Evolutionary conservation across 441 rosid species (phyloP), one percentile per base, ranked within the genome.

Genomic region (Biscutella laevigata): DNA sequence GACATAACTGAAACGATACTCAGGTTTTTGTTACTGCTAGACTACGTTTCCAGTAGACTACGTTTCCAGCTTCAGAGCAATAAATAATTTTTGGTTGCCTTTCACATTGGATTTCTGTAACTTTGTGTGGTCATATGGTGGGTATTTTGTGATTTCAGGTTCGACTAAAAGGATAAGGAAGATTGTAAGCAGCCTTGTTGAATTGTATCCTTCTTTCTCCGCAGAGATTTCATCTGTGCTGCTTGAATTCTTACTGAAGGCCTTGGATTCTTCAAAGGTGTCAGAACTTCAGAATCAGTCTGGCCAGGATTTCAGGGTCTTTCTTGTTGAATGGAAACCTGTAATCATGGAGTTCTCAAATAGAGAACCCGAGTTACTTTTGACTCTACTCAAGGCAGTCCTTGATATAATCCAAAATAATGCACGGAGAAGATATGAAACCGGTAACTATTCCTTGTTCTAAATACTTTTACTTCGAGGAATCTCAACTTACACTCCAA

Each of bases 331-430:
- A 32, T 87, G 94, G 98, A 84, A 73, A 61, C 72, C 63, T 75
- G 74, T 77, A 47, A 64, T 77, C 37, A 26, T 66, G 53, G 76
- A 77, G 66, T 71, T 91, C 43, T 75, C 89, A 13, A 74, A 64
- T 32, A 83, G 78, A 77, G 94, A 84, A 73, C 95, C 92, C 2
- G 83, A 92, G 71, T 55, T 86, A 49, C 75, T 92, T 51, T 66
- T 76, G 48, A 67, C 64, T 61, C 89, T 88, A 71, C 86, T 84
- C 25, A 76, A 82, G 66, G 78, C 77, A 62, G 75, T 77, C 47
- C 71, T 92, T 42, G 74, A 79, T 54, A 71, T 59, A 73, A 77
- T 86, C 20, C 80, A 65, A 63, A 54, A 63, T 38, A 69, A 59
- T 40, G 85, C 77, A 66, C 68, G 56, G 52, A 68, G 49, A 64